Evolutionary conservation across 768 basidiomycete genomes (phyloP), one percentile per base, ranked within the genome.

Genomic region (Kwoniella dejecticola): DNA sequence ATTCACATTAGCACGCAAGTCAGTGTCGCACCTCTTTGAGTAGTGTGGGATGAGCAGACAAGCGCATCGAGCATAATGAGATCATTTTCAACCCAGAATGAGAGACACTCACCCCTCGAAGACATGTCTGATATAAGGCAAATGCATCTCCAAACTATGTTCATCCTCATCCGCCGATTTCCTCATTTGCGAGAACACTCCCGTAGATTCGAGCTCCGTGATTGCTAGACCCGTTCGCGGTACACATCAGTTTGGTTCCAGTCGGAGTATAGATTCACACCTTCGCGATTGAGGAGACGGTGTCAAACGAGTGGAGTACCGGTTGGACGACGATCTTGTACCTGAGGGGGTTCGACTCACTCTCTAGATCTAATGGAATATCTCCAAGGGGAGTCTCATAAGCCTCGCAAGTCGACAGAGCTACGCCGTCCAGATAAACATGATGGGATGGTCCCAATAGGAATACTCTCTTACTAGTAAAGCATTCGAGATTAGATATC

Each of bases 121-220:
- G 8, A 77, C 60, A 53, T 73, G 68, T 26, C 75, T 64, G 30
- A 79, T 70, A 49, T 68, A 80, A n/a, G 95, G 93, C 17, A 98
- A 83, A 71, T 98, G 94, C 91, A 99, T 94, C 81, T 99, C 96
- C 56, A 99, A 86, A 74, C 91, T 94, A 77, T 99, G 96, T 72
- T 99, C 96, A 27, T 88, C 90, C 79, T 93, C 92, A 74, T 99
- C 96, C 1, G 86, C 86, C 1, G 80, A 70, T 2, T 83, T 67
- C 17, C 80, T 80, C 85, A 99, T 87, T 10, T 82, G 80, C 36
- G 84, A 82, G 68, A 98, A 98, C 55, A 85, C 80, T 1, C 86
- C 85, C 0, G 89, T 89, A 2, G 78, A 80, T 27, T 81, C 80
- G 21, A 95, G 82, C 67, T 89, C 85, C 6, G 81, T 75, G 60